These are phyloP conservation scores for Wickerhamomyces hampshirensis DNA, from an alignment of 805 yeast species.

Conservation along the genomic window DNA sequence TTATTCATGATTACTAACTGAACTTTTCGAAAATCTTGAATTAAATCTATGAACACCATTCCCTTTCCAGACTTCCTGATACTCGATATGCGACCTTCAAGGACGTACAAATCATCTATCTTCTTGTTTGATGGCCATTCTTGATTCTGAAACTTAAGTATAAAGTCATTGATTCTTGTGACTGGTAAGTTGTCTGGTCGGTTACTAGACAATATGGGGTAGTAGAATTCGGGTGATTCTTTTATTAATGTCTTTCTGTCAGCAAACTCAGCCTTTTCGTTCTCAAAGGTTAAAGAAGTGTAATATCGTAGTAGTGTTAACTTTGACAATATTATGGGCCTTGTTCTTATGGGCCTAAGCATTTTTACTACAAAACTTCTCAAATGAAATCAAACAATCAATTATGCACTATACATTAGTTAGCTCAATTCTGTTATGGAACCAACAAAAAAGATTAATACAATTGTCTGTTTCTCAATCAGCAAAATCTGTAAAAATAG, in stretches of 20 bases:
- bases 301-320: no score
- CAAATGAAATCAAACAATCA: background rate
- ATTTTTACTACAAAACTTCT: background rate
- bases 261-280: conserved; percentile 22
- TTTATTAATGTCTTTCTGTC: conserved; percentile 19
- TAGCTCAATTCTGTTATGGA: no score
- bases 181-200: conserved; percentile 11
- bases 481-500: conserved; percentile 6
- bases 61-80: conserved; percentile 67
- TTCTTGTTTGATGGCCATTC: conserved; percentile 22
- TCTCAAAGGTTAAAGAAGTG: conserved; percentile 15
- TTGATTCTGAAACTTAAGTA: conserved; percentile 23
- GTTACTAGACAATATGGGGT: conserved; percentile 21
- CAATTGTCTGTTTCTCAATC: no score
- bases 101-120: conserved; percentile 19
- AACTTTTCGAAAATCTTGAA: conserved; percentile 52
- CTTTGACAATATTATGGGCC: background rate
- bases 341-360: background rate
- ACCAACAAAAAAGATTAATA: no score
- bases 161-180: conserved; percentile 37
- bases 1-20: conserved; percentile 61
- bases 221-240: conserved; percentile 11
- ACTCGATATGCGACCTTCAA: conserved; percentile 52
- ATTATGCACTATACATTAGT: no score
- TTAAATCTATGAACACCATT: conserved; percentile 61